Conservation (phyloP, 2,329 filamentous ascomycete genomes). For the Hypoxylon sp. region DNA sequence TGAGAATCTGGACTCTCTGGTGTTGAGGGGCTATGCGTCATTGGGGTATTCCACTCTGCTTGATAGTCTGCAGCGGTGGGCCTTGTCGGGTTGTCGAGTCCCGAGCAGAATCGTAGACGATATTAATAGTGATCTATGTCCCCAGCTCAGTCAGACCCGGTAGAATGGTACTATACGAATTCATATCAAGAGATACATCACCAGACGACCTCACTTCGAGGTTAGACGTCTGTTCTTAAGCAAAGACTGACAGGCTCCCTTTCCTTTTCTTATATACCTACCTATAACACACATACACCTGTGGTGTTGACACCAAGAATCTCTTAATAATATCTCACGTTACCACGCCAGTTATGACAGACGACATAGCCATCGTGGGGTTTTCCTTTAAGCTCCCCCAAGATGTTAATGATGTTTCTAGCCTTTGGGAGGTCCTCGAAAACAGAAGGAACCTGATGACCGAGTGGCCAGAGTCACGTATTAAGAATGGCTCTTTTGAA, state of each 20-base stretch:
- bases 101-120: slow-evolving; percentile 9
- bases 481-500: slow-evolving; percentile 51
- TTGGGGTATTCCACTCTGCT: slow-evolving; percentile 18
- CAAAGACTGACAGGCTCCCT: slow-evolving; percentile 12
- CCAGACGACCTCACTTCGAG: slow-evolving; percentile 10
- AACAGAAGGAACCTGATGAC: slow-evolving; percentile 54
- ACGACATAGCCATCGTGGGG: slow-evolving; percentile 56
- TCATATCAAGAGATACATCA: slow-evolving; percentile 7
- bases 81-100: slow-evolving; percentile 16
- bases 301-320: slow-evolving; percentile 6
- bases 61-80: slow-evolving; percentile 15
- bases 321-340: slow-evolving; percentile 2
- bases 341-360: slow-evolving; percentile 16
- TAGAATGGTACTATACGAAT: slow-evolving; percentile 2
- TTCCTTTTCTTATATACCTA: slow-evolving; percentile 11
- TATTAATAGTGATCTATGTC: slow-evolving; percentile 7
- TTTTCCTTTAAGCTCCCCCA: slow-evolving; percentile 59
- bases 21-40: slow-evolving; percentile 16
- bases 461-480: slow-evolving; percentile 54
- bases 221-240: slow-evolving; percentile 11
- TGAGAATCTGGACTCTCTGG: slow-evolving; percentile 19
- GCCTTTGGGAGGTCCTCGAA: slow-evolving; percentile 57
- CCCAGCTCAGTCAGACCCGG: slow-evolving; percentile 10
- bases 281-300: slow-evolving; percentile 5
- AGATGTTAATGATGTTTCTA: slow-evolving; percentile 51